Evolutionary conservation across 2,329 filamentous ascomycete genomes (phyloP).

Genomic region (Aspergillus neoniger): DNA sequence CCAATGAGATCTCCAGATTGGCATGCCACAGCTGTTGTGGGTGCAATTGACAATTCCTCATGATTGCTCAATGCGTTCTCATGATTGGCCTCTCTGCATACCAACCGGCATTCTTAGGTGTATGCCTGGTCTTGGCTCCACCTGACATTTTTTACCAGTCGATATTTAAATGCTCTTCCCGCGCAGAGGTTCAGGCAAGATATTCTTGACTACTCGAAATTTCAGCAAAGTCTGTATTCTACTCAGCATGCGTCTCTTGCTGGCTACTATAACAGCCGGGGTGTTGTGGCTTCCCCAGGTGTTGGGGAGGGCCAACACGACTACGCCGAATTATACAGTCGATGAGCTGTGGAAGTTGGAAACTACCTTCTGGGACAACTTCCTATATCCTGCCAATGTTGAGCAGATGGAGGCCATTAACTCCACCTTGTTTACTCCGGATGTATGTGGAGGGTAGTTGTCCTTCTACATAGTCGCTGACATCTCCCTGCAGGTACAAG

Average conservation of each 20-base stretch:
- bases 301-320: neutral
- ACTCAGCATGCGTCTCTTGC: neutral
- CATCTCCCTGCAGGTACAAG: slow-evolving; percentile 35
- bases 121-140: neutral
- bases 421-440: neutral
- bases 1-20: too few species aligned
- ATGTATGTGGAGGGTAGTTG: neutral
- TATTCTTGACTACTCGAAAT: too few species aligned
- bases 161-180: too few species aligned
- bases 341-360: slow-evolving; percentile 2
- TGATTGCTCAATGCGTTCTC: neutral
- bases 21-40: too few species aligned
- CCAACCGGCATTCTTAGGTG: neutral
- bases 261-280: neutral
- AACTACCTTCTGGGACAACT: slow-evolving; percentile 3
- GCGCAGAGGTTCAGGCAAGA: too few species aligned
- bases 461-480: neutral
- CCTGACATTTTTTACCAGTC: too few species aligned
- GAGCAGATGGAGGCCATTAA: slow-evolving; percentile 20
- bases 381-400: slow-evolving; percentile 18
- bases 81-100: neutral
- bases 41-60: too few species aligned
- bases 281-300: neutral
- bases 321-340: neutral
- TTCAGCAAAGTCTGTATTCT: neutral